Percentiles rank a stretch among this genome's conserved stretches.
Evolutionary conservation across 257 asterid genomes (phyloP).

Genomic region (Solanum clarkiae): DNA sequence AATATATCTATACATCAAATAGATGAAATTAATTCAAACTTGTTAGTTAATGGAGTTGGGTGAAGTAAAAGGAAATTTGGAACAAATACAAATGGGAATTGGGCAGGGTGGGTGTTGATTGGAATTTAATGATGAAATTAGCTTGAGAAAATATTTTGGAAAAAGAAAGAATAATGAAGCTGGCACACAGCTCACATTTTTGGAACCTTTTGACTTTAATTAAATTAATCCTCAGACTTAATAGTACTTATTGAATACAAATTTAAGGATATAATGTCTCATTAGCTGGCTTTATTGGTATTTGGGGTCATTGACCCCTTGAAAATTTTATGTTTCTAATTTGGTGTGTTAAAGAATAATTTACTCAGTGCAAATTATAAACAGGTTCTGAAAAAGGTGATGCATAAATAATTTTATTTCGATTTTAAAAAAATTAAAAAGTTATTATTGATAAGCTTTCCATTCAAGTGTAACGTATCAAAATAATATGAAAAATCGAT

Average conservation of each 20-base stretch:
- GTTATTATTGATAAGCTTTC: not conserved
- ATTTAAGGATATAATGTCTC: not conserved
- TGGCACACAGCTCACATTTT: not conserved
- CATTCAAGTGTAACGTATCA: not conserved
- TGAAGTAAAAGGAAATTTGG: not conserved
- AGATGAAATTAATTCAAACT: not conserved
- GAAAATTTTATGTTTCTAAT: not conserved
- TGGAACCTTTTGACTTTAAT: not conserved
- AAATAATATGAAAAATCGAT: not conserved
- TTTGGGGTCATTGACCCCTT: not conserved
- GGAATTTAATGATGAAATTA: not conserved
- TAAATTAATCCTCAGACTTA: not conserved
- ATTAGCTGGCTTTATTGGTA: not conserved
- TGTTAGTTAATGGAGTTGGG: not conserved
- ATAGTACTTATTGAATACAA: not conserved
- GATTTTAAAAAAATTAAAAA: not conserved
- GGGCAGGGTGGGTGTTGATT: not conserved
- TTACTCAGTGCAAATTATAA: not conserved
- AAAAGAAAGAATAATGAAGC: not conserved
- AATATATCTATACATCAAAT: not conserved
- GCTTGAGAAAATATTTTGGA: not conserved
- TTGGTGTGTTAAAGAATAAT: not conserved
- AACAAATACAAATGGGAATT: not conserved
- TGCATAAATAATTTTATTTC: not conserved
- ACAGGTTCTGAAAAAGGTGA: accelerated